Evolutionary conservation across 768 basidiomycete species (phyloP).

Genomic region (Mycena polygramma): DNA sequence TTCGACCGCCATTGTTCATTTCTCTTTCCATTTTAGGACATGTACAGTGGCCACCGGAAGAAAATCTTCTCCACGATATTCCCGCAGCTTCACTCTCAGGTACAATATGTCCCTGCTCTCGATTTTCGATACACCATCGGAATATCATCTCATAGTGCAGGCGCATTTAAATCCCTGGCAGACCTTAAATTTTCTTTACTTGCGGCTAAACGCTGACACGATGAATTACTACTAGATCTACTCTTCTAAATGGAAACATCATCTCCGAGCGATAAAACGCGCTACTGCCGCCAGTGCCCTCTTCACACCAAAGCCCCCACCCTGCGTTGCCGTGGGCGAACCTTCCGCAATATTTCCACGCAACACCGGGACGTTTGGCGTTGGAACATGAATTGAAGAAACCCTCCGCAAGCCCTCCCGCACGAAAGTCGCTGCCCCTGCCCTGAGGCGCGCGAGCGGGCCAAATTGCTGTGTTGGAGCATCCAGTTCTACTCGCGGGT

Average conservation of each 20-base stretch:
- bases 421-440: constrained; percentile 7
- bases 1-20: no score
- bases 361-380: background rate
- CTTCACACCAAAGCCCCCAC: background rate
- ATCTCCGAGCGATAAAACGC: background rate
- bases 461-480: background rate
- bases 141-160: no score
- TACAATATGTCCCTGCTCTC: no score
- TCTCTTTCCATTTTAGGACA: no score
- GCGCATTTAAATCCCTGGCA: no score
- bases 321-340: background rate
- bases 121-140: no score
- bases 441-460: background rate
- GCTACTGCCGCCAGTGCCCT: background rate
- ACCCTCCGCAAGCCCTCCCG: constrained; percentile 4
- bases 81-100: no score
- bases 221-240: no score
- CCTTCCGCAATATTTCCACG: background rate
- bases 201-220: no score
- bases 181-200: no score
- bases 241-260: background rate
- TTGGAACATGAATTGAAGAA: background rate
- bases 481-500: background rate
- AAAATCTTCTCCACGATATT: no score
- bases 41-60: no score